Evolutionary conservation across 2,329 filamentous ascomycete genomes (phyloP), one percentile per base, ranked within the genome.

Genomic region (Trichoderma simmonsii): DNA sequence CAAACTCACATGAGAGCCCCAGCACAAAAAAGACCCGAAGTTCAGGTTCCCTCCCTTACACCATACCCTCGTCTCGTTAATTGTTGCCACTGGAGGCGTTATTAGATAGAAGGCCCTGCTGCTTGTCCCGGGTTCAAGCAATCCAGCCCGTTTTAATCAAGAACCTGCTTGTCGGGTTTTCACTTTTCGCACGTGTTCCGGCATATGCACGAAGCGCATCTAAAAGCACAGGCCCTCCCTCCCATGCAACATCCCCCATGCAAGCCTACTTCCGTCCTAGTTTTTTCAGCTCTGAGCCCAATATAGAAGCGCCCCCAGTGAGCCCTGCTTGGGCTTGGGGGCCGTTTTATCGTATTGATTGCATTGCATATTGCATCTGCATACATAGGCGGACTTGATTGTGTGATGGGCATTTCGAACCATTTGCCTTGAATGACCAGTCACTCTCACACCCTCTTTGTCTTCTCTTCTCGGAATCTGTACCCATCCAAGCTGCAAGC

Each of bases 201-300:
- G 48, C 48, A 54, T 54, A 34, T 65, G 28, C 34, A 70, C 34
- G 34, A 36, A 36, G 34, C 34, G 28, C 5, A 6, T 6, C 5
- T 4, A 28, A 34, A 36, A 36, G 34, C 34, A 36, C 34, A 36
- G 34, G 34, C 34, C 34, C 0, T 3, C 5, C 34, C 34, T 36
- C 32, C 32, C 34, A 36, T 36, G 34, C 34, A 36, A 36, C 34
- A 54, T n/a, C 26, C 48, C 62, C 61, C 54, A 60, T 67, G 70
- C 56, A 57, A 67, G 56, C 63, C 63, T 66, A 36, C 48, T 32
- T 71, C 62, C 60, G 62, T 67, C 30, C 60, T 67, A 67, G 70
- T 59, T 71, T 67, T 59, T 71, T 71, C 70, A 71, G 70, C 70
- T 67, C 12, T 51, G 48, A n/a, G 48, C 70, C 70, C 51, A 67